Conservation (phyloP, 345 rosid genomes). For the Theobroma cacao region DNA sequence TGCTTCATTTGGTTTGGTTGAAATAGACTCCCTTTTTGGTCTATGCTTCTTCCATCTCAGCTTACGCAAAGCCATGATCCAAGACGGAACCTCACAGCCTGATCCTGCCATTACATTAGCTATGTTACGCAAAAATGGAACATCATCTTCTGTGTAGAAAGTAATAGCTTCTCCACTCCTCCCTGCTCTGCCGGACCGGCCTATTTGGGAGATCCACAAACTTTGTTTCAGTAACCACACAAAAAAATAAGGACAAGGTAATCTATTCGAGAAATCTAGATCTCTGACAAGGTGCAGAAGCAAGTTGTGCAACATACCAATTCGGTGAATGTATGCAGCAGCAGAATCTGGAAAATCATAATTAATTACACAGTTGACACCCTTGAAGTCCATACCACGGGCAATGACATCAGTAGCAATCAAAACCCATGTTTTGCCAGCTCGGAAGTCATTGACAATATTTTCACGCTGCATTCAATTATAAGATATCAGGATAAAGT, state of each 20-base stretch:
- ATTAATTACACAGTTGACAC: constrained; percentile 85
- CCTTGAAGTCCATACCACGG: constrained; percentile 99
- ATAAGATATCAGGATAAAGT: constrained; percentile 4
- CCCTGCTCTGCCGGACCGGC: constrained; percentile 93
- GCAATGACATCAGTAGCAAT: constrained; percentile 96
- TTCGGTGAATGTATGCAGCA: constrained; percentile 90
- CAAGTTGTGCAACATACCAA: constrained; percentile 46
- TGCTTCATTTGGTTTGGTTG: constrained; percentile 53
- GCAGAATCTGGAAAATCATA: constrained; percentile 93
- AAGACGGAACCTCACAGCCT: constrained; percentile 90
- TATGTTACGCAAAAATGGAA: constrained; percentile 70
- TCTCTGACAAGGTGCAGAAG: neutral
- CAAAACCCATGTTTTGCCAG: constrained; percentile 86
- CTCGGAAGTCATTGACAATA: constrained; percentile 79
- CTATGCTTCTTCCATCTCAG: constrained; percentile 82
- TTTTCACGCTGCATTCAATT: constrained; percentile 62
- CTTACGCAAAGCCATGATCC: constrained; percentile 70
- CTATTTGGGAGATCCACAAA: constrained; percentile 29
- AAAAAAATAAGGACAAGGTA: neutral
- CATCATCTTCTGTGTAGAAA: constrained; percentile 76
- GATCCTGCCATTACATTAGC: constrained; percentile 83
- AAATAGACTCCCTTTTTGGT: constrained; percentile 68
- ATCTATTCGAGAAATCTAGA: neutral
- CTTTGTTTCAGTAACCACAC: constrained; percentile 3
- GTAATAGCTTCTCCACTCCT: constrained; percentile 89